Conservation (phyloP, 331 rosid species). For the Stylosanthes scabra region DNA sequence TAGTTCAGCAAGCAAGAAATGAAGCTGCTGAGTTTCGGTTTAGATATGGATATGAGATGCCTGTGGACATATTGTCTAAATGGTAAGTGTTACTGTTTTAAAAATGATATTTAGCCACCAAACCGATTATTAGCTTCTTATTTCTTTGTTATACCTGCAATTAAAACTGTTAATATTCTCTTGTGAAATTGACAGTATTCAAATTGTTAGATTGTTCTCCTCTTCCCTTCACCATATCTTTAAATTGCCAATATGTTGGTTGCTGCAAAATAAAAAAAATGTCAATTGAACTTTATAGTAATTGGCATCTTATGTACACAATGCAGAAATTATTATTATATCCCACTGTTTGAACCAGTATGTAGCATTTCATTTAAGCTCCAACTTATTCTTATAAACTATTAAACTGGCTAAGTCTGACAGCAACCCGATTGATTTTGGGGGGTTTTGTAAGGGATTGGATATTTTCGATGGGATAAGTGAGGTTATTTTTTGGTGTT, state of each 20-base stretch:
- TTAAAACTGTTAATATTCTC: conserved; percentile 10
- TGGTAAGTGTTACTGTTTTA: conserved; percentile 57
- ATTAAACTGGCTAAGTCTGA: conserved; percentile 1
- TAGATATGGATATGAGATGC: conserved; percentile 96
- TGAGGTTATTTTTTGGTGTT: not conserved
- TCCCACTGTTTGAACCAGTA: too few species aligned
- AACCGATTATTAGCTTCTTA: conserved; percentile 13
- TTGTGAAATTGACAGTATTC: not conserved
- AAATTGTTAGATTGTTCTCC: not conserved
- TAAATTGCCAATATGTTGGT: not conserved
- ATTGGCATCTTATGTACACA: not conserved
- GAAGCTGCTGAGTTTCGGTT: conserved; percentile 99
- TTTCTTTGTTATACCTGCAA: conserved; percentile 19
- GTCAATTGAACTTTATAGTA: not conserved
- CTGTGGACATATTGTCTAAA: conserved; percentile 84
- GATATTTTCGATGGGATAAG: not conserved
- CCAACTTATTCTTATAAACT: conserved; percentile 1
- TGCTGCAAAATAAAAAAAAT: not conserved
- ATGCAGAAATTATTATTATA: not conserved
- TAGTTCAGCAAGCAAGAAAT: conserved; percentile 96
- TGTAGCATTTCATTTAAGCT: conserved; percentile 6
- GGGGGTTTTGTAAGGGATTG: not conserved
- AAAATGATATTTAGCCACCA: not conserved
- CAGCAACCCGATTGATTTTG: conserved; percentile 11
- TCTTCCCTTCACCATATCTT: conserved; percentile 2